Conservation (phyloP, 2,329 filamentous ascomycete species). For the Diaporthe eres region DNA sequence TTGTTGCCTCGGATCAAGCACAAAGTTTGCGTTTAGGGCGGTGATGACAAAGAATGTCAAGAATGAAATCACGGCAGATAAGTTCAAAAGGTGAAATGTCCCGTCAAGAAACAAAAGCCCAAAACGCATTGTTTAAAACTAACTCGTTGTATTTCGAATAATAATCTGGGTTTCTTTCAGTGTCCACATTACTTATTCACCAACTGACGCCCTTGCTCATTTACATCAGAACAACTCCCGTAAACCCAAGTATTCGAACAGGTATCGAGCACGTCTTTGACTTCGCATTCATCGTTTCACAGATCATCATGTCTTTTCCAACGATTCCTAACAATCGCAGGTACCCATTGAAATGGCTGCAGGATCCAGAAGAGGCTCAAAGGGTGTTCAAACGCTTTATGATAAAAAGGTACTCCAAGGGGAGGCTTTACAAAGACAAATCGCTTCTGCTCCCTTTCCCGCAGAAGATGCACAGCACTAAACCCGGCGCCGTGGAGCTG, state of each 20-base stretch:
- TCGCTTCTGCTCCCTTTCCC: background rate
- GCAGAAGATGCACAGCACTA: background rate
- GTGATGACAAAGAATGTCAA: background rate
- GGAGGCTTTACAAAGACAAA: background rate
- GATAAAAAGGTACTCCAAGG: too few relatives aligned
- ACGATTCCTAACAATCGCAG: background rate
- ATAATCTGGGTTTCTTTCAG: background rate
- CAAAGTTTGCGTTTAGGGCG: too few relatives aligned
- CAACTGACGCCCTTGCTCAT: too few relatives aligned
- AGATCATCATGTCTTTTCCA: background rate
- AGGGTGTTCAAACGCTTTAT: background rate
- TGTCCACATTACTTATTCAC: too few relatives aligned
- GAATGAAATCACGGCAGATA: background rate
- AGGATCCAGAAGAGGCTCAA: background rate
- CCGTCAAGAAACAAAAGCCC: too few relatives aligned
- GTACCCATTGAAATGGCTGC: background rate
- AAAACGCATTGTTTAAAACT: background rate
- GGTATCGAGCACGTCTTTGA: background rate
- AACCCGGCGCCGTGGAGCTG: too few relatives aligned
- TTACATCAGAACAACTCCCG: background rate
- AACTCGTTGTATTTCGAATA: background rate
- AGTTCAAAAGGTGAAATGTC: background rate
- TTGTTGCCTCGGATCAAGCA: too few relatives aligned
- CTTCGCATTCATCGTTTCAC: background rate
- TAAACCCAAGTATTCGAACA: background rate